These are phyloP conservation scores for Sporisorium sorghi DNA, from an alignment of 1,284 basidiomycete genomes.

Conservation along the genomic window DNA sequence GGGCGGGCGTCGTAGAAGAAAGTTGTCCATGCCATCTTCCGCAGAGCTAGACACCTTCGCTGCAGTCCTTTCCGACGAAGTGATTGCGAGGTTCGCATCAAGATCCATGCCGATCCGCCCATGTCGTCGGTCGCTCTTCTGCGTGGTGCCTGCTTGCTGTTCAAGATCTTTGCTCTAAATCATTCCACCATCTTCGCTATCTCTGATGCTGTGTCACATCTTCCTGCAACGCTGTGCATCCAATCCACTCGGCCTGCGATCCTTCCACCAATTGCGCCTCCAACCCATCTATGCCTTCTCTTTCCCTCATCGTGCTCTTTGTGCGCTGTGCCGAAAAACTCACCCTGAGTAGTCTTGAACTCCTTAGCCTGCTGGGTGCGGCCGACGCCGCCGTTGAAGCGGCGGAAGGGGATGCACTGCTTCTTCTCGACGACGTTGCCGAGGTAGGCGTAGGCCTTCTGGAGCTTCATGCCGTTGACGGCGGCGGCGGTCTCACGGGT, in stretches of 20 bases:
- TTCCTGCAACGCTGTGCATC: background rate
- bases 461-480: constrained; percentile 85
- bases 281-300: background rate
- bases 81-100: background rate
- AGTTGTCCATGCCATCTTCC: background rate
- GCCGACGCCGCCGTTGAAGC: constrained; percentile 96
- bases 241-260: too few species aligned
- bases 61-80: background rate
- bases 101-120: background rate
- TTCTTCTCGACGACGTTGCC: constrained; percentile 96
- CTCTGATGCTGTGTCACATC: background rate
- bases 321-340: constrained; percentile 50
- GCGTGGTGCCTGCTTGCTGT: background rate
- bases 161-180: background rate
- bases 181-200: background rate
- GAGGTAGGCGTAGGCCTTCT: constrained; percentile 96
- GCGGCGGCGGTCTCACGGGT: constrained; percentile 78
- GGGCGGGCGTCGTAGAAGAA: background rate
- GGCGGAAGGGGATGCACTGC: constrained; percentile 95
- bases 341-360: constrained; percentile 96
- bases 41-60: background rate
- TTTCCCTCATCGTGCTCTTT: constrained; percentile 1
- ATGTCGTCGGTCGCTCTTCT: background rate
- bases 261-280: background rate
- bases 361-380: constrained; percentile 97